phyloP scores from a whole-genome alignment of 176 grass and related monocot species.

The Dactylis glomerata region DNA sequence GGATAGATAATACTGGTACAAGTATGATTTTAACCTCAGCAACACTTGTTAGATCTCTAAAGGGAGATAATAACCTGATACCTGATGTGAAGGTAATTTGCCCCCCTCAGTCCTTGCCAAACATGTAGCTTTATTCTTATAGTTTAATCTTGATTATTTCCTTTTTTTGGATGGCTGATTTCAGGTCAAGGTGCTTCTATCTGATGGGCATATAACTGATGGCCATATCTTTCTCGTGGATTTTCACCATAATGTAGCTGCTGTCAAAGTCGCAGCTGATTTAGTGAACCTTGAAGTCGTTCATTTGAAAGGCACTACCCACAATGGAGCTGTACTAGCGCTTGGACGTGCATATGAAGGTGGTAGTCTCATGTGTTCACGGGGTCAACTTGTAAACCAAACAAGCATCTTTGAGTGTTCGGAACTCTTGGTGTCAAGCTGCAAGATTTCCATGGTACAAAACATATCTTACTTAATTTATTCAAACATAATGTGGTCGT shows the following conservation, averaged over 20 bases:
- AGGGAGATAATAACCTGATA: not conserved
- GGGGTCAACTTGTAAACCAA: not conserved
- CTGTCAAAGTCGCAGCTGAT: not conserved
- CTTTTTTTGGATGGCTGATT: not conserved
- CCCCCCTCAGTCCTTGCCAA: not conserved
- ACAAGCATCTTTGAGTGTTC: not conserved
- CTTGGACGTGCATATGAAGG: conserved; percentile 4
- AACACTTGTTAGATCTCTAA: conserved; percentile 16
- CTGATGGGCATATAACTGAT: not conserved
- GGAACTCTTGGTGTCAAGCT: conserved; percentile 15
- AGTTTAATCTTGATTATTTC: not conserved
- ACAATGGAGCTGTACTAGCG: not conserved
- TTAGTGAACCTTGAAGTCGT: not conserved
- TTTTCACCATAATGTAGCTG: conserved; percentile 6
- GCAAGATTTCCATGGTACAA: not conserved
- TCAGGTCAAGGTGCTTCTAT: not conserved
- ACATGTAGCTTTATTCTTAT: not conserved
- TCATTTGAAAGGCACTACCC: not conserved
- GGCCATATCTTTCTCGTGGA: not conserved
- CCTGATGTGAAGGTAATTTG: conserved; percentile 8
- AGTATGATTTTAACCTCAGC: not conserved
- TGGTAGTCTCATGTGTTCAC: not conserved
- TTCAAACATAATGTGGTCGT: not conserved
- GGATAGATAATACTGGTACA: not conserved
- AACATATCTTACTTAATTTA: not conserved